These are phyloP conservation scores for Bidens hawaiensis DNA, from an alignment of 140 eudicot genomes.

Conservation along the genomic window DNA sequence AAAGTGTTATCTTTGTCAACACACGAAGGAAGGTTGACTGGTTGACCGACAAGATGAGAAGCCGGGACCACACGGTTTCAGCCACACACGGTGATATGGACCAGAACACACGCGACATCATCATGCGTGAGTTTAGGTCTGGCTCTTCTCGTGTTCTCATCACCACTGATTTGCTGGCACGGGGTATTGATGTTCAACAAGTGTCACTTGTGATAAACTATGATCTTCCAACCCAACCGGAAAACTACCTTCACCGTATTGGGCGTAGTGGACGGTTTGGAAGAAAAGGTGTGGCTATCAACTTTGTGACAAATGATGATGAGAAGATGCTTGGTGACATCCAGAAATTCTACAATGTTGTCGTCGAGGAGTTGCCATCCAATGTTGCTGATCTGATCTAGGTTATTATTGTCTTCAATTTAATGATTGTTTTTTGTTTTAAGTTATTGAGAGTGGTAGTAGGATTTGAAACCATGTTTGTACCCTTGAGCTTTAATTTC, in stretches of 20 bases:
- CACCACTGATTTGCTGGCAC: too few species aligned
- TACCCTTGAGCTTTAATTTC: conserved; percentile 6
- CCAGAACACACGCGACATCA: conserved; percentile 44
- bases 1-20: too few species aligned
- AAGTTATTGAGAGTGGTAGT: neutral
- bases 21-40: too few species aligned
- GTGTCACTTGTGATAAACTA: conserved; percentile 43
- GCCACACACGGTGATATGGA: too few species aligned
- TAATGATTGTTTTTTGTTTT: neutral
- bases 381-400: too few species aligned
- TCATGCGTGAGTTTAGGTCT: conserved; percentile 42
- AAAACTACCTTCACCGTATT: conserved; percentile 45
- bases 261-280: conserved; percentile 51
- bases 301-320: conserved; percentile 37
- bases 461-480: conserved; percentile 8
- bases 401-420: neutral
- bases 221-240: conserved; percentile 42
- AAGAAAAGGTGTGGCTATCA: too few species aligned
- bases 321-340: conserved; percentile 41
- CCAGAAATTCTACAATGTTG: too few species aligned
- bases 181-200: conserved; percentile 45
- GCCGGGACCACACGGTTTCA: too few species aligned
- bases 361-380: too few species aligned
- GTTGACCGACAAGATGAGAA: too few species aligned
- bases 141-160: conserved; percentile 47